Base-by-base conservation (phyloP, 768 basidiomycete species). In the Auriscalpium microsporum region DNA sequence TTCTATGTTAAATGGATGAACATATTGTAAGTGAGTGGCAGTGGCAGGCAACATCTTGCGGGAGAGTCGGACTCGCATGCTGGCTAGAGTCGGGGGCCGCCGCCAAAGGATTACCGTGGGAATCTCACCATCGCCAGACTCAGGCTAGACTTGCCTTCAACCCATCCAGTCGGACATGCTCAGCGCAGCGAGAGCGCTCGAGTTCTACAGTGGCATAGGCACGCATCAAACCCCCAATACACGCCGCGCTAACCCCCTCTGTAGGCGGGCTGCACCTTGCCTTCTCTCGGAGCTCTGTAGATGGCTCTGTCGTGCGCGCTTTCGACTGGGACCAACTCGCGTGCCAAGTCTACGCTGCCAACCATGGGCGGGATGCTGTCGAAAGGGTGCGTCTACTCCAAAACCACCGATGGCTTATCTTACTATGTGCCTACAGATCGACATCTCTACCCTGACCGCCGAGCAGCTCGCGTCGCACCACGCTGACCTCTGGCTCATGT, bases 131-230 rank as follows among this genome's bases (percentile, higher is more conserved):
- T n/a, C n/a, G n/a, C n/a, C n/a, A n/a, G n/a, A n/a, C n/a, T n/a
- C n/a, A n/a, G n/a, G n/a, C n/a, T n/a, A 21, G 21, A 21, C 21
- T 21, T 21, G 21, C 21, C 21, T 21, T 21, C 21, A 1, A 3
- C 21, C 21, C 21, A 21, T 28, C 5, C 28, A 28, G 28, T 28
- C 28, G 7, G 28, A 28, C 28, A 28, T 28, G 28, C 4, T 5
- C 5, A 28, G 28, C 28, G 28, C 28, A 28, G 7, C 28, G 28
- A 48, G 60, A 10, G 72, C 65, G 23, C 62, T 74, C 14, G 88
- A 92, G 68, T 91, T 91, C 64, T 91, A 87, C 69, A 80, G 81
- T 52, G 90, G 90, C 36, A 90, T 91, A 62, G 89, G 89, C 7
- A 28, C 28, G 28, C 28, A 28, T 84, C 54, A 50, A 71, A 56